Base-by-base conservation (phyloP, 495 filamentous ascomycete species). In the Beverwykella pulmonaria region DNA sequence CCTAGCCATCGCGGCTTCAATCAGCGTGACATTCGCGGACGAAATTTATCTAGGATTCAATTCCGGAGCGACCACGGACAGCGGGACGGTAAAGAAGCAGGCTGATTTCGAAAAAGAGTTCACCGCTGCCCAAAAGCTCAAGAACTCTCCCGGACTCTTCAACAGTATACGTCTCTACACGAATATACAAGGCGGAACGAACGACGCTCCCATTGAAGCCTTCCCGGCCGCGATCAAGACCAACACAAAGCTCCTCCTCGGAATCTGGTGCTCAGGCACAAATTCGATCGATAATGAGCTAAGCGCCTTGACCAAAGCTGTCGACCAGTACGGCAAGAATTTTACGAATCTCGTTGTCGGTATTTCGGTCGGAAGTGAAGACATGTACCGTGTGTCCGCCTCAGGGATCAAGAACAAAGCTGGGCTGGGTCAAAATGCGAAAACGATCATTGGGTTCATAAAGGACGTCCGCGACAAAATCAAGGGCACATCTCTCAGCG, bases 321-420 rank as follows among this genome's bases (percentile, higher is more conserved):
- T 87, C 70, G 46, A 69, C 47, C 75, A 82, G 55, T 88, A 90
- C 73, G 87, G 87, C 22, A 69, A 77, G 1, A 73, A 76, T 36
- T 83, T 93, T 71, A 76, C 80, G 65, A 75, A 80, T 56, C 77
- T 87, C 36, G 84, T 93, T 29, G 86, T 83, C 60, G 92, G 91
- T 78, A 91, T 94, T 79, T 92, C 91, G 5, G 90, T 96, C 59
- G 92, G 90, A 60, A 90, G 85, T 73, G 92, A 95, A 82, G 89
- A 93, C 75, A 80, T 94, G 9, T 95, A 95, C 83, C 87, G 91
- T 62, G 82, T 80, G 79, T 88, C 73, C 81, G 56, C 75, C 83
- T 73, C 84, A 87, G 66, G 82, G 83, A 53, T 58, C 2, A 53
- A 48, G 27, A 59, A 59, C 46, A 34, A 53, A 57, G 53, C 55